phyloP scores from a whole-genome alignment of 2,329 filamentous ascomycete species.

The Camptophora hylomeconis region DNA sequence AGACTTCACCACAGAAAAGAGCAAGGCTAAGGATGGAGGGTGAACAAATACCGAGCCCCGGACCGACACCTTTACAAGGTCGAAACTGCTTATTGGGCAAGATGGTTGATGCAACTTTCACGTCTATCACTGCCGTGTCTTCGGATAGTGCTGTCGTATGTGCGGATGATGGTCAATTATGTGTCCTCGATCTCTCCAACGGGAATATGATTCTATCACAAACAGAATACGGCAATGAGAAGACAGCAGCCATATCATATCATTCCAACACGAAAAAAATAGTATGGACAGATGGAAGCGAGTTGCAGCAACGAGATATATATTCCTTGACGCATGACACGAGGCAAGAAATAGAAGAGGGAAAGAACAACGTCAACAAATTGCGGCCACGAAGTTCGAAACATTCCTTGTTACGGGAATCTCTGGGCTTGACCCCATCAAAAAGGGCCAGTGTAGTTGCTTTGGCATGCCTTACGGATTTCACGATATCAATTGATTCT shows the following conservation, averaged over 20 bases:
- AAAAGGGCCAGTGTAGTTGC: conserved; percentile 40
- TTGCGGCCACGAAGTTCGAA: too few species aligned
- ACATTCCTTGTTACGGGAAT: too few species aligned
- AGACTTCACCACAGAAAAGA: conserved; percentile 51
- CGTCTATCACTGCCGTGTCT: conserved; percentile 59
- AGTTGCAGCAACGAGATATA: too few species aligned
- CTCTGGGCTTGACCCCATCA: conserved; percentile 11
- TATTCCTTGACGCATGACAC: too few species aligned
- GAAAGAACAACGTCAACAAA: too few species aligned
- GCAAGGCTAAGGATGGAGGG: conserved; percentile 31
- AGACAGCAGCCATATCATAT: too few species aligned
- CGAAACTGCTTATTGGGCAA: conserved; percentile 77
- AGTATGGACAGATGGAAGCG: too few species aligned
- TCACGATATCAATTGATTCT: conserved; percentile 65
- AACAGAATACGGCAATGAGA: too few species aligned
- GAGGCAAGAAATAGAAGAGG: too few species aligned
- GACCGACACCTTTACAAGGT: conserved; percentile 61
- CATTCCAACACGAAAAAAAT: too few species aligned
- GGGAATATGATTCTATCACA: too few species aligned
- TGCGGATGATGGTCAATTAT: conserved; percentile 81
- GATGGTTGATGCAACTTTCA: conserved; percentile 74
- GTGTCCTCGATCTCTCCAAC: conserved; percentile 71
- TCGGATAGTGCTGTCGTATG: conserved; percentile 67
- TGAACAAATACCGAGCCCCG: conserved; percentile 27
- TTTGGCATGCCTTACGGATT: conserved; percentile 54